Percentiles rank a stretch among this genome's conserved stretches.
Evolutionary conservation across 2,329 filamentous ascomycete genomes (phyloP).

Genomic region (Elsinoe ampelina): DNA sequence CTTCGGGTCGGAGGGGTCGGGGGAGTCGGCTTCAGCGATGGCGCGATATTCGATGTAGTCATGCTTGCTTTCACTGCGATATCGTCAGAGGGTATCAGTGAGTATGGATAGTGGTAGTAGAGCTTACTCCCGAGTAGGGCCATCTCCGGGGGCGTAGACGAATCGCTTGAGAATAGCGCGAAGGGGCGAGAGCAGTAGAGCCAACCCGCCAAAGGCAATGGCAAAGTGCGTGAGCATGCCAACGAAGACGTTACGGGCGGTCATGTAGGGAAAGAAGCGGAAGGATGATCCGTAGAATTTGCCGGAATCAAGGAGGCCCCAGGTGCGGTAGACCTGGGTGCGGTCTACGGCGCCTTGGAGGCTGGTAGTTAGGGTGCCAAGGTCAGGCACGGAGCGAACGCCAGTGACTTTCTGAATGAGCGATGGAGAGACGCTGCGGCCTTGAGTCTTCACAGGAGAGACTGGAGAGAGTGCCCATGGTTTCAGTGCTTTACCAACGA

Average conservation of each 20-base stretch:
- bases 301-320: slow-evolving; percentile 43
- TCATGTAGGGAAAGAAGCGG: slow-evolving; percentile 48
- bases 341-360: slow-evolving; percentile 45
- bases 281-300: slow-evolving; percentile 51
- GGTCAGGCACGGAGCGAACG: slow-evolving; percentile 43
- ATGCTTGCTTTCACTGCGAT: slow-evolving; percentile 42
- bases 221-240: slow-evolving; percentile 43
- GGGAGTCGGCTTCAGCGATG: slow-evolving; percentile 52
- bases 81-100: slow-evolving; percentile 22
- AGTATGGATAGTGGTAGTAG: slow-evolving; percentile 11
- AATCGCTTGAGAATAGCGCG: slow-evolving; percentile 42
- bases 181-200: slow-evolving; percentile 43
- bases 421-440: slow-evolving; percentile 25
- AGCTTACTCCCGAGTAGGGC: slow-evolving; percentile 36
- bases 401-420: slow-evolving; percentile 39
- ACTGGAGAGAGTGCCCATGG: slow-evolving; percentile 45
- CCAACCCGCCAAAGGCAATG: slow-evolving; percentile 37
- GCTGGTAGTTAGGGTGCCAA: slow-evolving; percentile 50
- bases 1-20: slow-evolving; percentile 36
- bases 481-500: slow-evolving; percentile 39
- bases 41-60: slow-evolving; percentile 56
- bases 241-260: slow-evolving; percentile 39
- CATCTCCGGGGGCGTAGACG: slow-evolving; percentile 43
- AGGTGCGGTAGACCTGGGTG: slow-evolving; percentile 51
- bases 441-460: slow-evolving; percentile 21